These are phyloP conservation scores for Cladosporium sp. DNA, from an alignment of 2,329 filamentous ascomycete species.

Conservation along the genomic window DNA sequence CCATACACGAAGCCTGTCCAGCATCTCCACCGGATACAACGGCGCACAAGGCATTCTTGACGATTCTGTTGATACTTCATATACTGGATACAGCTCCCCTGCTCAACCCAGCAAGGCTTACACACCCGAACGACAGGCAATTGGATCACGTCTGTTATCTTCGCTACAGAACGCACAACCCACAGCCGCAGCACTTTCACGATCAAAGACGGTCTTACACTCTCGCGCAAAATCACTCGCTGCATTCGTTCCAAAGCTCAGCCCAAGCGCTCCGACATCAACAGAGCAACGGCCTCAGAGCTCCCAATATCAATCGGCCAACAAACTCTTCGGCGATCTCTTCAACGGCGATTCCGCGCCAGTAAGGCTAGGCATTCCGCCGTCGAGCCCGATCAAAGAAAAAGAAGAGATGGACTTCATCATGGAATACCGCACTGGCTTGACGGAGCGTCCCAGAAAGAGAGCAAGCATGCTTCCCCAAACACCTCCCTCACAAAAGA, in stretches of 20 bases:
- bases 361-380: slow-evolving; percentile 28
- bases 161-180: slow-evolving; percentile 25
- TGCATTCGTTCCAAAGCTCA: slow-evolving; percentile 26
- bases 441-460: slow-evolving; percentile 28
- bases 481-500: slow-evolving; percentile 13
- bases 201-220: slow-evolving; percentile 27
- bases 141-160: slow-evolving; percentile 25
- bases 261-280: slow-evolving; percentile 16
- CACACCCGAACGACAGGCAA: slow-evolving; percentile 20
- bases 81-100: slow-evolving; percentile 17
- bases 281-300: slow-evolving; percentile 8
- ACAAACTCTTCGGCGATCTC: slow-evolving; percentile 27
- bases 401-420: slow-evolving; percentile 29
- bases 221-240: slow-evolving; percentile 30
- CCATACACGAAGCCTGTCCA: slow-evolving; percentile 3
- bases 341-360: slow-evolving; percentile 33
- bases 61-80: slow-evolving; percentile 13
- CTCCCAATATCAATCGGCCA: slow-evolving; percentile 1
- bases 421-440: slow-evolving; percentile 33
- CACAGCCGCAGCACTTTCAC: slow-evolving; percentile 27
- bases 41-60: slow-evolving; percentile 21
- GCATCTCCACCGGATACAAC: slow-evolving; percentile 21
- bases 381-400: slow-evolving; percentile 26
- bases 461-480: slow-evolving; percentile 14
- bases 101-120: slow-evolving; percentile 14